Evolutionary conservation across 257 asterid genomes (phyloP).

Genomic region (Echium plantagineum): DNA sequence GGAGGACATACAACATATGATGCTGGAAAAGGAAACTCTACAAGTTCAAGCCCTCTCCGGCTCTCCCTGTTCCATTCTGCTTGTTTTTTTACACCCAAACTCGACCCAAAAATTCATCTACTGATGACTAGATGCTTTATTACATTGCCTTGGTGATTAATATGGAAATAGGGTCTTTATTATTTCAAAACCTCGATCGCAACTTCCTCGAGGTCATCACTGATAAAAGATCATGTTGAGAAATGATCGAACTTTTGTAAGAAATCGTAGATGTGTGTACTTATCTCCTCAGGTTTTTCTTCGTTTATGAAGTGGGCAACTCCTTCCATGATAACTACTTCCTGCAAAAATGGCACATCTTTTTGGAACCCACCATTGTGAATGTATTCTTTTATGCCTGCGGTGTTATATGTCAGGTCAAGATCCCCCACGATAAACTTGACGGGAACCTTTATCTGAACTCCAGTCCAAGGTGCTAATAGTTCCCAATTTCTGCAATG

Average conservation of each 20-base stretch:
- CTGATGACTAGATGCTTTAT: too few relatives aligned
- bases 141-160: too few relatives aligned
- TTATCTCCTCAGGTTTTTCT: conserved; percentile 74
- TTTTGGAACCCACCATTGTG: conserved; percentile 54
- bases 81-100: background rate
- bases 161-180: too few relatives aligned
- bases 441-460: conserved; percentile 68
- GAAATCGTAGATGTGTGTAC: conserved; percentile 53
- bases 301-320: conserved; percentile 76
- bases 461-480: conserved; percentile 48
- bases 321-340: conserved; percentile 68
- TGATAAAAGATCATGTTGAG: background rate
- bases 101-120: background rate
- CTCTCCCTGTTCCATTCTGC: background rate
- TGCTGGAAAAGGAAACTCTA: too few relatives aligned
- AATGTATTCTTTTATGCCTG: conserved; percentile 63
- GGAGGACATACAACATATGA: background rate
- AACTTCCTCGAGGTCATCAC: background rate
- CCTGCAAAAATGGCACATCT: conserved; percentile 64
- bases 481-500: conserved; percentile 73
- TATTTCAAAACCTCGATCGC: background rate
- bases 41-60: too few relatives aligned
- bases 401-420: conserved; percentile 53
- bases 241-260: conserved; percentile 32
- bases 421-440: conserved; percentile 79